Percentiles rank a stretch among this genome's conserved stretches.
These are phyloP conservation scores for Metarhizium robertsii DNA, from an alignment of 2,329 filamentous ascomycete species.

Conservation along the genomic window DNA sequence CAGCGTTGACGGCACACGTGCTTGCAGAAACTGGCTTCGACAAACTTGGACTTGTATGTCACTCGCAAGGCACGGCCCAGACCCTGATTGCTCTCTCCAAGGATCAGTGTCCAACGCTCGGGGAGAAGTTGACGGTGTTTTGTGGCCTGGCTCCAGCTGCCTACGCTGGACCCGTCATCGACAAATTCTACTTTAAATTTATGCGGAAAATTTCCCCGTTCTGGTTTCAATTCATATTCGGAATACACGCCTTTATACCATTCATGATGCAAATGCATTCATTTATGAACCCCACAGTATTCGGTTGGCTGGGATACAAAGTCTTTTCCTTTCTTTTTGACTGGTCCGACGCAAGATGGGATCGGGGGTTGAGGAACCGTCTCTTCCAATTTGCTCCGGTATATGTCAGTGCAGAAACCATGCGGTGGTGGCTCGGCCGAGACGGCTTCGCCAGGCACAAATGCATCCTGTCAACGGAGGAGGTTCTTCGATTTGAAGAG, in stretches of 20 bases:
- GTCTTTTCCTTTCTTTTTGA: conserved; percentile 86
- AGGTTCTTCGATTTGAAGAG: conserved; percentile 56
- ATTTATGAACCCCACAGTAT: conserved; percentile 55
- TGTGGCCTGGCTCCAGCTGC: conserved; percentile 85
- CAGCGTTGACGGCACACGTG: conserved; percentile 71
- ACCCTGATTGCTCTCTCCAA: conserved; percentile 82
- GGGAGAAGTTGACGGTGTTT: conserved; percentile 76
- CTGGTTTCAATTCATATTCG: conserved; percentile 75
- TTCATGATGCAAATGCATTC: conserved; percentile 82
- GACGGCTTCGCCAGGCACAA: conserved; percentile 74
- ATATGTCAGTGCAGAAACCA: conserved; percentile 80
- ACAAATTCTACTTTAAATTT: conserved; percentile 85
- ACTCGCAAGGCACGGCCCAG: conserved; percentile 87
- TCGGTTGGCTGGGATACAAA: conserved; percentile 75
- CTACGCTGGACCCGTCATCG: conserved; percentile 78
- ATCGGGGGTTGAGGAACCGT: conserved; percentile 64
- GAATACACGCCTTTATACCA: conserved; percentile 88
- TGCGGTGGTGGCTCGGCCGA: conserved; percentile 90
- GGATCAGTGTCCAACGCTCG: conserved; percentile 78
- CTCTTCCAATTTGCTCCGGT: conserved; percentile 92
- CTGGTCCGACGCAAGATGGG: conserved; percentile 82
- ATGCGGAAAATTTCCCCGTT: conserved; percentile 70
- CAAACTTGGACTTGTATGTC: conserved; percentile 74
- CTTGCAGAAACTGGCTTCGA: conserved; percentile 73
- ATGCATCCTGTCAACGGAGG: conserved; percentile 75